phyloP scores from a whole-genome alignment of 163 green algal genomes.

The Scenedesmus sp. region DNA sequence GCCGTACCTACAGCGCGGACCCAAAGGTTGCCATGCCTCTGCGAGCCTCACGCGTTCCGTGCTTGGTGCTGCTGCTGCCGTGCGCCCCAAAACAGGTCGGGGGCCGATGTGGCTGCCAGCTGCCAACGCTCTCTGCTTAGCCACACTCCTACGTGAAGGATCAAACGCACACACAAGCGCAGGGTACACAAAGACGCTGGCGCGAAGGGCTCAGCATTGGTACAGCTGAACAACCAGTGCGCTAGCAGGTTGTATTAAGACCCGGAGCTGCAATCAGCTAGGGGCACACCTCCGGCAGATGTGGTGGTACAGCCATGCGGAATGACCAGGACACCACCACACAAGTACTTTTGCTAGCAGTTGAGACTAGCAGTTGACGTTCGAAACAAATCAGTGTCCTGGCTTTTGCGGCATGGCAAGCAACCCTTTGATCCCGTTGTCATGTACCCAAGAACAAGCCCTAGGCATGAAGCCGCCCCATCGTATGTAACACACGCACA shows the following conservation, averaged over 20 bases:
- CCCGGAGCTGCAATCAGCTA: background rate
- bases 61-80: background rate
- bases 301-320: background rate
- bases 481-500: too few species aligned
- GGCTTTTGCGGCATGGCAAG: background rate
- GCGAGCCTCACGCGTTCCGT: background rate
- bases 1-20: background rate
- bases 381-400: too few species aligned
- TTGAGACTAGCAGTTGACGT: background rate
- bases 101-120: background rate
- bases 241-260: background rate
- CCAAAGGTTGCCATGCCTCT: background rate
- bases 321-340: background rate
- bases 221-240: background rate
- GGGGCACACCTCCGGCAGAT: background rate
- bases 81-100: background rate
- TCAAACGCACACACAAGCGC: background rate
- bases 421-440: background rate
- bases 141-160: background rate
- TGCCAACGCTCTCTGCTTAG: background rate
- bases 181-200: background rate
- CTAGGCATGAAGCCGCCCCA: background rate
- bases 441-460: too few species aligned
- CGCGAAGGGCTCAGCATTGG: background rate
- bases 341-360: background rate